Evolutionary conservation across 2,329 filamentous ascomycete genomes (phyloP).

Genomic region (Diaporthe citri): DNA sequence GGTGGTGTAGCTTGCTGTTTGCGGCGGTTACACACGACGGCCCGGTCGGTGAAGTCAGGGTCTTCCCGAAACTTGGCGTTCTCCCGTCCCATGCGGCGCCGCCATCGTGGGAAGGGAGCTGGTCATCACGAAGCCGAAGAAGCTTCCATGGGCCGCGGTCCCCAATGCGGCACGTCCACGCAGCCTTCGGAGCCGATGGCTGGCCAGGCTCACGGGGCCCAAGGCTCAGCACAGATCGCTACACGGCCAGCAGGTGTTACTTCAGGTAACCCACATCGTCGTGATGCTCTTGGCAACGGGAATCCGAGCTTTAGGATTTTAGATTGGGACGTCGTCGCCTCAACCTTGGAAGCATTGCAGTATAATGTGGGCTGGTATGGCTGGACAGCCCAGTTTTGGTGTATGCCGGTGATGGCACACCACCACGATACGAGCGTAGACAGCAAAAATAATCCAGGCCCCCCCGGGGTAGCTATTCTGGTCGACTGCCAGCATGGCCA

Average conservation of each 20-base stretch:
- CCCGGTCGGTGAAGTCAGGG: conserved; percentile 29
- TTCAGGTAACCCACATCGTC: background rate
- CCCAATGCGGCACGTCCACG: conserved; percentile 5
- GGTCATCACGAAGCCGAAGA: conserved; percentile 3
- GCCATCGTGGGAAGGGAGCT: conserved; percentile 17
- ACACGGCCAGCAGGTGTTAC: conserved; percentile 4
- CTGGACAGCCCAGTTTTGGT: background rate
- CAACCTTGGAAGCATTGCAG: background rate
- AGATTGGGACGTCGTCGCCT: background rate
- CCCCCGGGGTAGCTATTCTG: conserved; percentile 10
- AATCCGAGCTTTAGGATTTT: conserved; percentile 8
- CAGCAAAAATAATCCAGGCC: background rate
- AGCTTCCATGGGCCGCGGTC: conserved; percentile 23
- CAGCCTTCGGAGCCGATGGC: conserved; percentile 18
- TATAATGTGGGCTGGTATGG: conserved; percentile 21
- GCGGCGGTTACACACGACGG: conserved; percentile 22
- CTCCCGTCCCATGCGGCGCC: conserved; percentile 12
- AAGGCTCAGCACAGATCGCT: conserved; percentile 27
- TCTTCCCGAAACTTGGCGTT: conserved; percentile 23
- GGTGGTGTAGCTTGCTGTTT: background rate
- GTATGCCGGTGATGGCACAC: background rate
- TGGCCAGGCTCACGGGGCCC: conserved; percentile 6
- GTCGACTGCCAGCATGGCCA: conserved; percentile 4
- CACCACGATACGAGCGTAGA: conserved; percentile 5
- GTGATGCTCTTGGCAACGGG: conserved; percentile 26